Conservation (phyloP, 2,329 filamentous ascomycete species). For the Sclerotiophoma versabilis region DNA sequence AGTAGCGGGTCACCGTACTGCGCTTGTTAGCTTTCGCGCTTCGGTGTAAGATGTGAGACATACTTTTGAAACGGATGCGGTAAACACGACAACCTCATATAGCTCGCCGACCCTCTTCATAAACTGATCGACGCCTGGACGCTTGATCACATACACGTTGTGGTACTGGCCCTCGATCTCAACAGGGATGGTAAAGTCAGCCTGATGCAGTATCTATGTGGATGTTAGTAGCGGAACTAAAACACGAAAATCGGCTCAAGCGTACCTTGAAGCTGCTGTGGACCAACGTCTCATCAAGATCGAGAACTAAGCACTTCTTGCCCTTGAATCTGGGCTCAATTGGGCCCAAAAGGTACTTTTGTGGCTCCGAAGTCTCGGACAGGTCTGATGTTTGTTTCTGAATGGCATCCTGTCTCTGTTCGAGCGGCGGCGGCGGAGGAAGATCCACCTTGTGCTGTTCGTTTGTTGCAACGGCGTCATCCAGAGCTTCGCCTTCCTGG, state of each 20-base stretch:
- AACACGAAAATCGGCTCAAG: neutral
- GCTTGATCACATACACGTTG: constrained; percentile 99
- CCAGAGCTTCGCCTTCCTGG: constrained; percentile 41
- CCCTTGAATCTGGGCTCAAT: constrained; percentile 80
- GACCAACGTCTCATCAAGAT: constrained; percentile 94
- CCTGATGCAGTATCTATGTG: constrained; percentile 90
- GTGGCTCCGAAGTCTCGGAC: constrained; percentile 55
- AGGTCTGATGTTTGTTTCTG: constrained; percentile 51
- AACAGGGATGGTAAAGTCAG: constrained; percentile 97
- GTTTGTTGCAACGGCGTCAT: constrained; percentile 34
- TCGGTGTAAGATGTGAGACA: constrained; percentile 10
- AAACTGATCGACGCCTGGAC: constrained; percentile 97
- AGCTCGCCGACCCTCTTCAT: constrained; percentile 98
- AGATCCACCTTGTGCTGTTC: constrained; percentile 55
- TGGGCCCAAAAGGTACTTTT: constrained; percentile 80
- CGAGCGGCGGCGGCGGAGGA: constrained; percentile 64
- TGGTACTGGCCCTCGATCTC: constrained; percentile 99
- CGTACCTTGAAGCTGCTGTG: constrained; percentile 98
- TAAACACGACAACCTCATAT: constrained; percentile 98
- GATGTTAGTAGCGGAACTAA: constrained; percentile 18
- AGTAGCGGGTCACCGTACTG: constrained; percentile 95
- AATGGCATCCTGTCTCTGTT: constrained; percentile 52
- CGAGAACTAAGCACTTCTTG: constrained; percentile 91
- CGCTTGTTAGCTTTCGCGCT: constrained; percentile 20
- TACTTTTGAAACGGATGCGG: constrained; percentile 97